Percentiles rank a stretch among this genome's conserved stretches.
Conservation (phyloP, 2,329 filamentous ascomycete genomes). For the Colletotrichum sp. region DNA sequence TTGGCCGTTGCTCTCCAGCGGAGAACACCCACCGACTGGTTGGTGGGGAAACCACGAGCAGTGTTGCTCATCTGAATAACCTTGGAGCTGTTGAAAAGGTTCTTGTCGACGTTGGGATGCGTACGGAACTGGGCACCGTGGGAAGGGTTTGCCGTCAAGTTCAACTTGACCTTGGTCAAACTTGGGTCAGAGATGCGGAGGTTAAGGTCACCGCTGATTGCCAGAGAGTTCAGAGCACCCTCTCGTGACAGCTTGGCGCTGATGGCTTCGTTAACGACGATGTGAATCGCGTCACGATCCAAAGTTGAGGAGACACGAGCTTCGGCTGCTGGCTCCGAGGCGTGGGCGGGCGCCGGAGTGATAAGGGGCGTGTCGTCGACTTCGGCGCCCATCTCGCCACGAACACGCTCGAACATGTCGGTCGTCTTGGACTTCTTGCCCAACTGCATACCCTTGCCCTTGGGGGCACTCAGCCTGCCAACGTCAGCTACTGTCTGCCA, state of each 20-base stretch:
- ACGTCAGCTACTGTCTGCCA: neutral
- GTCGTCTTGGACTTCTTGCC: slow-evolving; percentile 99
- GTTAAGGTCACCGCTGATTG: slow-evolving; percentile 91
- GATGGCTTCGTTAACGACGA: slow-evolving; percentile 89
- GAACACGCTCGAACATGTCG: slow-evolving; percentile 96
- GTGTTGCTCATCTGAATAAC: slow-evolving; percentile 89
- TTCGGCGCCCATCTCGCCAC: slow-evolving; percentile 88
- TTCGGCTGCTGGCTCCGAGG: slow-evolving; percentile 57
- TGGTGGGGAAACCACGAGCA: slow-evolving; percentile 88
- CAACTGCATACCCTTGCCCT: slow-evolving; percentile 98
- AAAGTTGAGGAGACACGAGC: slow-evolving; percentile 68
- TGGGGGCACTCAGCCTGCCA: slow-evolving; percentile 54
- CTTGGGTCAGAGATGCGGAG: slow-evolving; percentile 88
- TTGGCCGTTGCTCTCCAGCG: slow-evolving; percentile 90
- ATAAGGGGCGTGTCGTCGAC: slow-evolving; percentile 80
- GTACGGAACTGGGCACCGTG: slow-evolving; percentile 92
- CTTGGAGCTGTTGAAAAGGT: slow-evolving; percentile 81
- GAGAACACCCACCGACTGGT: slow-evolving; percentile 91
- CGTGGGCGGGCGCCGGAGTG: slow-evolving; percentile 54
- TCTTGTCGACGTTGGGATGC: slow-evolving; percentile 95
- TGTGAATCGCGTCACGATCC: slow-evolving; percentile 85
- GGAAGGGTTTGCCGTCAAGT: slow-evolving; percentile 75
- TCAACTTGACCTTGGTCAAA: slow-evolving; percentile 90
- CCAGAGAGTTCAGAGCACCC: slow-evolving; percentile 83
- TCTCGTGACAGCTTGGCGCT: slow-evolving; percentile 88